Evolutionary conservation across 768 basidiomycete genomes (phyloP).

Genomic region (Mycena belliarum): DNA sequence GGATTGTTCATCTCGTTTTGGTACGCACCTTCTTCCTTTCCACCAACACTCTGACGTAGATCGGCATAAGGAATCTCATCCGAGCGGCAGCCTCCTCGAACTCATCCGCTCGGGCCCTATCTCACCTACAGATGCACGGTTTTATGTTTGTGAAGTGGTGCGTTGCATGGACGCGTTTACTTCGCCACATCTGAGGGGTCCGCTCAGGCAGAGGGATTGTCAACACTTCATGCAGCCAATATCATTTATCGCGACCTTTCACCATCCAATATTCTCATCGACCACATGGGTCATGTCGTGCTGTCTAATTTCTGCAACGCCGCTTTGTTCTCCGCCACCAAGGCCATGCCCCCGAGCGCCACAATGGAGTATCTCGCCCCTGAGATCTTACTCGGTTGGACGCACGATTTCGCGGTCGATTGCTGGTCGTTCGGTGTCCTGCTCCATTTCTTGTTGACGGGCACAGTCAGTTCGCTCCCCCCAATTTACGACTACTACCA

Average conservation of each 20-base stretch:
- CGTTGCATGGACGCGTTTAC: neutral
- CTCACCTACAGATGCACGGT: constrained; percentile 19
- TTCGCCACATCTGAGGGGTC: neutral
- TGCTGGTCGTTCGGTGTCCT: constrained; percentile 61
- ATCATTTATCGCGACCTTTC: constrained; percentile 34
- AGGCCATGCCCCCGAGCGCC: constrained; percentile 1
- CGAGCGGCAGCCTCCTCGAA: constrained; percentile 19
- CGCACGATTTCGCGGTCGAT: constrained; percentile 52
- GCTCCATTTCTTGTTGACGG: constrained; percentile 51
- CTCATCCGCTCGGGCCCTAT: constrained; percentile 24
- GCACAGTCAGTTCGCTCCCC: constrained; percentile 23
- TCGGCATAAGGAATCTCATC: constrained; percentile 25
- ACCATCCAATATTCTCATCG: constrained; percentile 33
- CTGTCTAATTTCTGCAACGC: constrained; percentile 33
- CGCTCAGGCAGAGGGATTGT: constrained; percentile 33
- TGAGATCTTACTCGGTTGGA: constrained; percentile 57
- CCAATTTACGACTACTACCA: no score
- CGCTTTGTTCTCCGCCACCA: constrained; percentile 8
- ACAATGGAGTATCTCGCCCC: constrained; percentile 45
- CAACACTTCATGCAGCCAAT: constrained; percentile 28
- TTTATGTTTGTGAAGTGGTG: constrained; percentile 35
- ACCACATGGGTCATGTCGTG: constrained; percentile 32
- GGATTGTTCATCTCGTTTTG: constrained; percentile 32
- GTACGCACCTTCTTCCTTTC: constrained; percentile 18
- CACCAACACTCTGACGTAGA: neutral